Base-by-base conservation (phyloP, 371 early-diverging fungal genomes). In the Mortierella sp. region DNA sequence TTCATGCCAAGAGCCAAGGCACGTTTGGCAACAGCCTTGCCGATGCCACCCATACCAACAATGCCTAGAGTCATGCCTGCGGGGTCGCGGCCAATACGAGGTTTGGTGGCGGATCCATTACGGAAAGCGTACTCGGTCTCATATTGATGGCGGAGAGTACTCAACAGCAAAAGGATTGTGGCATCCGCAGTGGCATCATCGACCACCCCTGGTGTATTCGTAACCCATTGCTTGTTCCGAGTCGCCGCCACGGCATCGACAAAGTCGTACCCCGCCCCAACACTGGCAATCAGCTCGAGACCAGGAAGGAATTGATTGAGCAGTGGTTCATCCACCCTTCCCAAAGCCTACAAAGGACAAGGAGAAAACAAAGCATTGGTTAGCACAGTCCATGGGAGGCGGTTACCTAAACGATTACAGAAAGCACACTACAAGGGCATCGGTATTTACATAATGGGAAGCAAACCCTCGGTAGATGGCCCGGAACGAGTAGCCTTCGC, bases 31-130 rank as follows among this genome's bases (percentile, higher is more conserved):
- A 88, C 76, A 1, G 71, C 67, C 34, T 71, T 78, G 1, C 88
- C 88, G 43, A 88, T 88, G 21, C 88, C 88, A 9, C 88, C 88
- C 66, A 86, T 82, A n/a, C 88, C 88, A 13, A 88, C 65, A 38
- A 88, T 81, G 58, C 88, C 88, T 23, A 88, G 49, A 1, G 68
- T 79, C 70, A 86, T 83, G 21, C 74, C 81, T 41, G 84, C 76
- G 24, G 83, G 83, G 54, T 85, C 84, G 3, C 64, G 73, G 13
- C 88, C 88, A 80, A 86, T 82, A 3, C 69, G 47, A 30, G 69
- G 69, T 46, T 69, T 74, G 26, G 57, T 38, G 1, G 56, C 14
- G 4, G 69, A 26, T 0, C 69, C 83, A 54, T 79, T 54, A 27
- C 85, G 83, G 56, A 88, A 49, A 39, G 79, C 81, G 9, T 82